Evolutionary conservation across 495 filamentous ascomycete genomes (phyloP), one percentile per base, ranked within the genome.

Genomic region (Xanthoparmelia taractica): DNA sequence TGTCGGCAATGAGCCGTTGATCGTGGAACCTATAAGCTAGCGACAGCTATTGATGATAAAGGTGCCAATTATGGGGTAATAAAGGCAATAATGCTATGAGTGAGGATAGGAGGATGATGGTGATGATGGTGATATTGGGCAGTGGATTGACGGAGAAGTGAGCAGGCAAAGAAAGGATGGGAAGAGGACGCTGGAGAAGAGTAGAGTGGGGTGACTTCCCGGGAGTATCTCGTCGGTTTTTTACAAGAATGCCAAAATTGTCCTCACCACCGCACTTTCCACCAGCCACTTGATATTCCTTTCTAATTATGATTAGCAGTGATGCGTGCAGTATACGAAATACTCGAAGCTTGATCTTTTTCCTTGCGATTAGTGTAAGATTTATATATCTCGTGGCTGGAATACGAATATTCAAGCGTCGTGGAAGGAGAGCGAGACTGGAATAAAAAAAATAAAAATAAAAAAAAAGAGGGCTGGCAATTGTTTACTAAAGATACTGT

Each of bases 281-380:
- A 33, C 60, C 60, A 63, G 60, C 60, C 60, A 62, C 60, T 37
- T 34, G 17, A 8, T 61, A 37, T 38, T 55, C 29, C 31, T 31
- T n/a, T n/a, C 6, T 45, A 11, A 17, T 18, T 41, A 36, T 54
- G 33, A 12, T 63, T 63, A 63, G 50, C 31, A 27, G 18, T 63
- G 60, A 62, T 50, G 52, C 60, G 29, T 12, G 52, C 27, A 33
- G 48, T 40, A 55, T 27, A 31, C 36, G 12, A 18, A 40, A 33
- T 54, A 34, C 11, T 13, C 17, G 25, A 61, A 41, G 18, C 34
- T n/a, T 45, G 45, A 20, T 17, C 20, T 37, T 50, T n/a, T 36
- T 29, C 45, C 23, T 52, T 60, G 11, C 36, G 18, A 37, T 60
- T 60, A 60, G 58, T 33, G 43, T 20, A 61, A 40, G n/a, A n/a